phyloP scores from a whole-genome alignment of 148 eudicot genomes.

The Chenopodium quinoa region DNA sequence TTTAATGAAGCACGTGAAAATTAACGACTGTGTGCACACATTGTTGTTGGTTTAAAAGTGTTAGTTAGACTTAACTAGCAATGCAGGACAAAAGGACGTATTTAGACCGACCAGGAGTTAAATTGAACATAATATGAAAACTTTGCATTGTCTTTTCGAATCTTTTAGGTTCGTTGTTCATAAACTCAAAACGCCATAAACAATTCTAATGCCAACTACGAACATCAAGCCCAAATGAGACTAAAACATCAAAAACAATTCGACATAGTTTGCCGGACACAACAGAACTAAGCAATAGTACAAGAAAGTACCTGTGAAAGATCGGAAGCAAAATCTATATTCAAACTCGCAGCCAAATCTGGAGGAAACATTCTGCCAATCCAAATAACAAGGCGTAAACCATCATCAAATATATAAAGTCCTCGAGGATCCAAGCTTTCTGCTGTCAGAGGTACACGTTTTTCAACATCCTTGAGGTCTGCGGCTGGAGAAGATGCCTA shows the following conservation, averaged over 20 bases:
- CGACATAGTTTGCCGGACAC: background rate
- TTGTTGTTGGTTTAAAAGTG: background rate
- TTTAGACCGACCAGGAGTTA: background rate
- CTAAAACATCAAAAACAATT: background rate
- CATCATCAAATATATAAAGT: conserved; percentile 86
- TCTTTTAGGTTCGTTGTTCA: background rate
- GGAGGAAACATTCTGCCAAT: conserved; percentile 86
- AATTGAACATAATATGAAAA: background rate
- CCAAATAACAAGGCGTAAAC: conserved; percentile 93
- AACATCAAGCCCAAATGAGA: background rate
- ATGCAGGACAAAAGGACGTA: background rate
- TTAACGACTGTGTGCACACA: background rate
- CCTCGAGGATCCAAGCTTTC: conserved; percentile 93
- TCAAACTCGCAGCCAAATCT: conserved; percentile 64
- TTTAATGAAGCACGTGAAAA: background rate
- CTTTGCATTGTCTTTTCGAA: background rate
- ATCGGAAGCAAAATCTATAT: conserved; percentile 66
- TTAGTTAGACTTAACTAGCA: background rate
- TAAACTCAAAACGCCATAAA: background rate
- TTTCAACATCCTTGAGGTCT: conserved; percentile 42
- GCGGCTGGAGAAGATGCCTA: conserved; percentile 45
- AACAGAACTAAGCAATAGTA: background rate
- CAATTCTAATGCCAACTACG: background rate
- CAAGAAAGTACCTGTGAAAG: conserved; percentile 58
- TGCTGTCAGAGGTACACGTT: conserved; percentile 64